These are phyloP conservation scores for Aspergillus aculeatus DNA, from an alignment of 2,329 filamentous ascomycete species.

Conservation along the genomic window DNA sequence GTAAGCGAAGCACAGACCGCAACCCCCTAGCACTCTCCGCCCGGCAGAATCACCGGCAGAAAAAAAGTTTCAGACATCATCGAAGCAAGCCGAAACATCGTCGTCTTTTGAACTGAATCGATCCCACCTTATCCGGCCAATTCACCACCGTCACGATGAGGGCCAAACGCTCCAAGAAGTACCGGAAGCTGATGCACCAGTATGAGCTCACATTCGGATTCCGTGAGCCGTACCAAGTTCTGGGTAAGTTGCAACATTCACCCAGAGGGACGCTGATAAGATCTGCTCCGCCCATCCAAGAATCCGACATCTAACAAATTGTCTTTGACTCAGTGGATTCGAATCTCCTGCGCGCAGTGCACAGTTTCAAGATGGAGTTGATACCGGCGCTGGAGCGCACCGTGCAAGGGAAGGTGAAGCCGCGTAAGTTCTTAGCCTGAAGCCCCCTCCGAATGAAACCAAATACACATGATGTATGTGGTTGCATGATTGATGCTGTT, in stretches of 20 bases:
- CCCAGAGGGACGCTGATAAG: not conserved
- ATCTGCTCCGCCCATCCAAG: not conserved
- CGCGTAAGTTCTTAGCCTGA: constrained; percentile 55
- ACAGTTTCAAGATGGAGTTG: constrained; percentile 87
- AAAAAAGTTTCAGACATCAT: constrained; percentile 29
- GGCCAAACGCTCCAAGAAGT: constrained; percentile 69
- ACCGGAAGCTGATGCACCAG: constrained; percentile 90
- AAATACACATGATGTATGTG: too few species aligned
- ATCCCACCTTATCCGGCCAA: constrained; percentile 9
- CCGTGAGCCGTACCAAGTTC: constrained; percentile 88
- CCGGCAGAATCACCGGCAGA: constrained; percentile 33
- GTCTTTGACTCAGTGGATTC: constrained; percentile 64
- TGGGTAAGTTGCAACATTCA: constrained; percentile 52
- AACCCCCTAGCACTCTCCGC: constrained; percentile 25
- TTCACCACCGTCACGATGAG: constrained; percentile 53
- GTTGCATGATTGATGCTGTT: not conserved
- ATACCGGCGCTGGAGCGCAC: constrained; percentile 72
- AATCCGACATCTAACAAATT: constrained; percentile 17
- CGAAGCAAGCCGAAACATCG: not conserved
- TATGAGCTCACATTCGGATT: constrained; percentile 87
- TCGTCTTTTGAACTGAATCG: constrained; percentile 10
- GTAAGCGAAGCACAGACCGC: constrained; percentile 27
- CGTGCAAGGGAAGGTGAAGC: constrained; percentile 83
- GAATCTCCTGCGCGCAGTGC: constrained; percentile 77
- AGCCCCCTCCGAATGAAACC: not conserved